Percentiles rank a stretch among this genome's conserved stretches.
Conservation (phyloP, 192 early-diverging fungal species). For the Dimargaris xerosporica region DNA sequence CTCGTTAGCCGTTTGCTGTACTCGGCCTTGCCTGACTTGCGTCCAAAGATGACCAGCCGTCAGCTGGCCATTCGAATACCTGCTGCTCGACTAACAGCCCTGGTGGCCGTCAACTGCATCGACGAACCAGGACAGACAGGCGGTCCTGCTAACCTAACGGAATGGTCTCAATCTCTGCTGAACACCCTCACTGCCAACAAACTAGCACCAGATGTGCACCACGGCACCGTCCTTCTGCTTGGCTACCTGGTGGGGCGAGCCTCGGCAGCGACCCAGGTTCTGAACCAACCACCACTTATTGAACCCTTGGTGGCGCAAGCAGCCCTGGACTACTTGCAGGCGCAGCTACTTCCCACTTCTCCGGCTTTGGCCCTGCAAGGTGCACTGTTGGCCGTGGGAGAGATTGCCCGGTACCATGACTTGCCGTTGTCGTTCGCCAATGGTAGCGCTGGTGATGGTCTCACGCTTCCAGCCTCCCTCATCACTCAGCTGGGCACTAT, state of each 20-base stretch:
- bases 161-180: too few species aligned
- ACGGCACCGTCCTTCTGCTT: conserved; percentile 40
- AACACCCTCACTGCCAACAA: too few species aligned
- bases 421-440: conserved; percentile 19
- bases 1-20: too few species aligned
- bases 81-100: too few species aligned
- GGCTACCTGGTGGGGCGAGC: conserved; percentile 52
- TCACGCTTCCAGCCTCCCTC: background rate
- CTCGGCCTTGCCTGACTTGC: too few species aligned
- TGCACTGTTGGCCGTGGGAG: conserved; percentile 51
- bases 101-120: conserved; percentile 18
- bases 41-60: too few species aligned
- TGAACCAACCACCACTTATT: background rate
- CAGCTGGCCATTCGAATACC: too few species aligned
- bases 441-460: conserved; percentile 1
- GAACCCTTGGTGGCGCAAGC: conserved; percentile 22
- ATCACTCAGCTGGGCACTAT: background rate
- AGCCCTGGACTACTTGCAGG: too few species aligned
- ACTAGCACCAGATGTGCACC: too few species aligned
- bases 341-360: too few species aligned
- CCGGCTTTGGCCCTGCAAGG: conserved; percentile 16
- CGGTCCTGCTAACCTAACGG: conserved; percentile 18
- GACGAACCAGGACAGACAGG: conserved; percentile 32
- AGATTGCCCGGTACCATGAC: conserved; percentile 44
- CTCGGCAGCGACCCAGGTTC: conserved; percentile 35